Conservation (phyloP, 2,329 filamentous ascomycete genomes). For the Fusarium subtropicale region DNA sequence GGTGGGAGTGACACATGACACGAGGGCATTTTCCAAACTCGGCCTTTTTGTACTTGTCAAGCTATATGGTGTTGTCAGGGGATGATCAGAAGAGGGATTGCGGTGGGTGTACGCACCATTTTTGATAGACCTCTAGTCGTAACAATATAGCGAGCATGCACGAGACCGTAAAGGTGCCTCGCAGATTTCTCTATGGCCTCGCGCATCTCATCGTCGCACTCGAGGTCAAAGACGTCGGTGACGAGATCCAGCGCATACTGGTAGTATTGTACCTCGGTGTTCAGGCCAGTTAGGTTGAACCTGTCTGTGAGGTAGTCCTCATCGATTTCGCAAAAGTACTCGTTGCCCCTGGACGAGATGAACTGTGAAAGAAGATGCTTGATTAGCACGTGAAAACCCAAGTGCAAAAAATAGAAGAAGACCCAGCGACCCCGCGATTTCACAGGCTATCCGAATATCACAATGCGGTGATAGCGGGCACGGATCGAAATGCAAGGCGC, state of each 20-base stretch:
- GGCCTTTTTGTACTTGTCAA: conserved; percentile 98
- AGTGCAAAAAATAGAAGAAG: conserved; percentile 6
- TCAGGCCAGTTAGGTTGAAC: conserved; percentile 97
- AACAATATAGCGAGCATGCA: conserved; percentile 96
- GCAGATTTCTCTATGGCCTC: conserved; percentile 98
- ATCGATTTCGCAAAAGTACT: conserved; percentile 99
- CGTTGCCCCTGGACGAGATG: conserved; percentile 96
- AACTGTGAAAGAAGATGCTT: conserved; percentile 69
- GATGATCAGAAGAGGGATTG: not conserved
- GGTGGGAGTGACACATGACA: conserved; percentile 93
- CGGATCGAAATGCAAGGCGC: conserved; percentile 9
- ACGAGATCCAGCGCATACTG: conserved; percentile 98
- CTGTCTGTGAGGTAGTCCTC: conserved; percentile 98
- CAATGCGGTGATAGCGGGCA: not conserved
- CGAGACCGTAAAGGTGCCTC: conserved; percentile 92
- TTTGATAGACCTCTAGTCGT: conserved; percentile 93
- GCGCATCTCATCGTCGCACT: conserved; percentile 98
- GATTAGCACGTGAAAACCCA: conserved; percentile 29
- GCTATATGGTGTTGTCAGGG: conserved; percentile 68
- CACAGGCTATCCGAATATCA: not conserved
- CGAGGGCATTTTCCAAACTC: conserved; percentile 99
- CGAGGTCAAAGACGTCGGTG: conserved; percentile 97
- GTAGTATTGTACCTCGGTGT: conserved; percentile 98
- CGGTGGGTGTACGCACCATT: conserved; percentile 73
- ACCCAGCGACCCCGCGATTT: conserved; percentile 29